Evolutionary conservation across 208 protist genomes (phyloP).

Genomic region (Lotmaria passim): DNA sequence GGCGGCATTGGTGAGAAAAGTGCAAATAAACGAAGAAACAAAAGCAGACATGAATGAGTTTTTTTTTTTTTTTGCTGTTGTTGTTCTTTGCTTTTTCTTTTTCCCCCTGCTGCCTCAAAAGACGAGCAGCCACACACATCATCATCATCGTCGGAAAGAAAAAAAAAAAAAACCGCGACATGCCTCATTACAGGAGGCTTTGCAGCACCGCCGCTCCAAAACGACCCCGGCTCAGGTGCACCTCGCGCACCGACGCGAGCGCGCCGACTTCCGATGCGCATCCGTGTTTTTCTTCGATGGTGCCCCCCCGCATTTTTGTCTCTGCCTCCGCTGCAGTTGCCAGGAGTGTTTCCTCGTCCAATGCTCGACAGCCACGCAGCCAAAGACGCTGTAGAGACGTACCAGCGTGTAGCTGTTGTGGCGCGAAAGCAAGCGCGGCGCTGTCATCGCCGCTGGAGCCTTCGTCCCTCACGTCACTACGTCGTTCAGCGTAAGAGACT

Average conservation of each 20-base stretch:
- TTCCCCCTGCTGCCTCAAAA: too few relatives aligned
- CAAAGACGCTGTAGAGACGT: constrained; percentile 39
- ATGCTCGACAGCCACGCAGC: constrained; percentile 38
- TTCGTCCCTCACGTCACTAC: background rate
- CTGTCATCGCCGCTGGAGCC: background rate
- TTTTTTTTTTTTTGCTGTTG: too few relatives aligned
- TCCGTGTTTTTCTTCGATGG: background rate
- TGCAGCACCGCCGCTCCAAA: constrained; percentile 21
- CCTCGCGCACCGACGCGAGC: constrained; percentile 25
- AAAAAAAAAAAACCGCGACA: too few relatives aligned
- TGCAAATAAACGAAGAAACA: constrained; percentile 16
- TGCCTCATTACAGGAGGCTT: constrained; percentile 15
- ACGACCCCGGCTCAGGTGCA: constrained; percentile 30
- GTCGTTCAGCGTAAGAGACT: background rate
- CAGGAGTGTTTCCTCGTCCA: constrained; percentile 19
- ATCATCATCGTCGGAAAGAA: too few relatives aligned
- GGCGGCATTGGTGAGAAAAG: background rate
- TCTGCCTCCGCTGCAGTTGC: background rate
- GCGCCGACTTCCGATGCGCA: background rate
- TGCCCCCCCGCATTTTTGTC: background rate
- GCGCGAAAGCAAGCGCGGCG: background rate
- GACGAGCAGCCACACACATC: too few relatives aligned
- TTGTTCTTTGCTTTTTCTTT: too few relatives aligned
- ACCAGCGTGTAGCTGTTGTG: background rate
- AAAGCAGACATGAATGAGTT: constrained; percentile 2